A percentile compares a stretch with the other conserved stretches of the same genome.
phyloP scores from a whole-genome alignment of 495 filamentous ascomycete species.

The Sordaria brevicollis region DNA sequence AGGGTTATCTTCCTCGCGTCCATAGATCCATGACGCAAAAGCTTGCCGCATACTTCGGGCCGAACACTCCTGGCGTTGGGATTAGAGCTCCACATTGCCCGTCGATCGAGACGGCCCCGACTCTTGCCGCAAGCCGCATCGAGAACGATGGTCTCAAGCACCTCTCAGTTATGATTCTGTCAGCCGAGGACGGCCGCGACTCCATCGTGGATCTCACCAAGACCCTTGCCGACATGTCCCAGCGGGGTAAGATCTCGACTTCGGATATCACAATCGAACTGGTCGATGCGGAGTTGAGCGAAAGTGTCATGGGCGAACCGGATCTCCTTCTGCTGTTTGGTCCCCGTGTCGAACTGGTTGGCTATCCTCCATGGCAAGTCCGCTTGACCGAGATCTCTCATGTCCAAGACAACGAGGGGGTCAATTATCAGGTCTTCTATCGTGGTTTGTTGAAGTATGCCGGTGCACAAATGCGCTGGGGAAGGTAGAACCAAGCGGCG shows the following conservation, averaged over 20 bases:
- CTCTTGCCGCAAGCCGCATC: constrained; percentile 8
- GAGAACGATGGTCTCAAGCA: constrained; percentile 25
- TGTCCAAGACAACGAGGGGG: constrained; percentile 58
- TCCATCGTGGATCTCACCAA: constrained; percentile 93
- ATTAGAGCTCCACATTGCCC: constrained; percentile 68
- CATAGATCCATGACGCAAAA: constrained; percentile 63
- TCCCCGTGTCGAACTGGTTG: constrained; percentile 67
- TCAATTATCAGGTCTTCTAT: constrained; percentile 91
- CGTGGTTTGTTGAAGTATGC: constrained; percentile 73
- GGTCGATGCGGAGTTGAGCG: constrained; percentile 75
- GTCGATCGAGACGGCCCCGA: constrained; percentile 36
- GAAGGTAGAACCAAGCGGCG: constrained; percentile 43
- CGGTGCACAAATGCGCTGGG: constrained; percentile 80
- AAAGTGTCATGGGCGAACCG: constrained; percentile 67
- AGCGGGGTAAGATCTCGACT: constrained; percentile 68
- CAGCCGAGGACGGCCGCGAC: constrained; percentile 78
- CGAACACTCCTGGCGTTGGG: constrained; percentile 50
- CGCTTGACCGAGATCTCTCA: constrained; percentile 89
- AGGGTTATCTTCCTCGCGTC: constrained; percentile 68
- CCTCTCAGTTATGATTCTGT: constrained; percentile 76
- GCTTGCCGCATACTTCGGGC: constrained; percentile 75
- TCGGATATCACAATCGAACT: constrained; percentile 75
- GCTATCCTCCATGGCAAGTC: constrained; percentile 95
- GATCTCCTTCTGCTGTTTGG: constrained; percentile 84
- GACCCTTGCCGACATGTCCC: constrained; percentile 88